Evolutionary conservation across 768 basidiomycete genomes (phyloP).

Genomic region (Pleurotus tuoliensis): DNA sequence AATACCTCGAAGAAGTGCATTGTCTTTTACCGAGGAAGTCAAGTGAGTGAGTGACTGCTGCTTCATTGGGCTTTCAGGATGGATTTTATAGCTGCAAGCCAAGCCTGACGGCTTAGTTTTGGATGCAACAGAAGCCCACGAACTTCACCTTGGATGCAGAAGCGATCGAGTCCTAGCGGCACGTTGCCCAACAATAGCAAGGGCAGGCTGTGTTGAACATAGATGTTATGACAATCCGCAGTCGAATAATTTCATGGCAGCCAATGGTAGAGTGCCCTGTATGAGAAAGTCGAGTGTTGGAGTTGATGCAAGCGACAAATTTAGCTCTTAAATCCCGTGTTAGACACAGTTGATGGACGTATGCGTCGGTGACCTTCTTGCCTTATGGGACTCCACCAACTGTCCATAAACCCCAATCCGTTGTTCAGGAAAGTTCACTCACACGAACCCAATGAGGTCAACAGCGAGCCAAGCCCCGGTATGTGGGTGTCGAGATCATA

Average conservation of each 20-base stretch:
- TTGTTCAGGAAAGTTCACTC: neutral
- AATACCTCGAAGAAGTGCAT: neutral
- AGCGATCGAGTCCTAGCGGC: neutral
- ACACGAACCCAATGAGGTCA: neutral
- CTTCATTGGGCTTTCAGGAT: neutral
- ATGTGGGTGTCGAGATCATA: neutral
- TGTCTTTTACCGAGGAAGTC: neutral
- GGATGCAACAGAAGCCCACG: neutral
- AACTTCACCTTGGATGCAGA: neutral
- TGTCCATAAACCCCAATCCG: no score
- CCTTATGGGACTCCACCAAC: no score
- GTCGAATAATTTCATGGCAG: neutral
- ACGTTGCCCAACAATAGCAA: neutral
- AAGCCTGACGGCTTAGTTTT: neutral
- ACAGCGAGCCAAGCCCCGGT: neutral
- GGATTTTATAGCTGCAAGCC: slow-evolving; percentile 5
- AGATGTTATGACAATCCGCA: neutral
- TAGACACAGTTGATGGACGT: no score
- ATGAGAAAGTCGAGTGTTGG: no score
- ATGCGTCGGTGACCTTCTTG: no score
- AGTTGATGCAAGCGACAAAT: no score
- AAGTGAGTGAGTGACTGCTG: neutral
- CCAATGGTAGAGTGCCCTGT: no score
- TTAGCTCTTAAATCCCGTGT: no score
- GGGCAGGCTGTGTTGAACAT: neutral